Conservation (phyloP, 768 basidiomycete genomes). For the Crepidotus variabilis region DNA sequence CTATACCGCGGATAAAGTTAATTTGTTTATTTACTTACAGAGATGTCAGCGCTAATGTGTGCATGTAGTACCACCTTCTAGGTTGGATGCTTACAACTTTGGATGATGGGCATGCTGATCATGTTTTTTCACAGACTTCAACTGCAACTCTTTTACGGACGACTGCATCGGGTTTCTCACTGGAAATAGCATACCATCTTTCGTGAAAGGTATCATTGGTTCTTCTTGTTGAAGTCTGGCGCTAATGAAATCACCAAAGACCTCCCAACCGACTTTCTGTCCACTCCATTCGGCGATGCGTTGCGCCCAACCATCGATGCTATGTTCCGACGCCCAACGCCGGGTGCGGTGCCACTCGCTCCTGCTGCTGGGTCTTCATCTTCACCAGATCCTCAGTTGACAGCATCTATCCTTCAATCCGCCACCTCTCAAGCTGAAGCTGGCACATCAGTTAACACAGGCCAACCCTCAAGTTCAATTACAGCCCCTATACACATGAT, state of each 20-base stretch:
- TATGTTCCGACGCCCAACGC: conserved; percentile 69
- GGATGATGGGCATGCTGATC: neutral
- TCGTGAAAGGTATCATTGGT: conserved; percentile 65
- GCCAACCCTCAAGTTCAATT: conserved; percentile 43
- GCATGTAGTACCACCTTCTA: conserved; percentile 74
- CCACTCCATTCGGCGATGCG: conserved; percentile 83
- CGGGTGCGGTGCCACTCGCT: conserved; percentile 33
- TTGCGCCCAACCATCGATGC: conserved; percentile 88
- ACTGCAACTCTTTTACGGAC: conserved; percentile 93
- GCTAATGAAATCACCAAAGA: conserved; percentile 34
- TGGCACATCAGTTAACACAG: conserved; percentile 14
- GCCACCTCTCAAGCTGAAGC: conserved; percentile 48
- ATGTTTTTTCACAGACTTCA: conserved; percentile 58
- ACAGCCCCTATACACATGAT: conserved; percentile 64
- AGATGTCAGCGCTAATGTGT: conserved; percentile 2
- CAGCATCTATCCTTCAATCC: conserved; percentile 52
- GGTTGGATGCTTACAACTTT: conserved; percentile 37
- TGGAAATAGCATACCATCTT: conserved; percentile 73
- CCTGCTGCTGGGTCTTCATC: conserved; percentile 22
- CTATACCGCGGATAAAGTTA: conserved; percentile 88
- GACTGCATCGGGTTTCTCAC: conserved; percentile 87
- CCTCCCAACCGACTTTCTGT: conserved; percentile 79
- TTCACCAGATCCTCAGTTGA: conserved; percentile 44
- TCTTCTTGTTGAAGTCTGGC: too few species aligned
- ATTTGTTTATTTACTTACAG: conserved; percentile 15